Percentiles rank a stretch among this genome's conserved stretches.
Evolutionary conservation across 345 rosid species (phyloP).

Genomic region (Microcos paniculata): DNA sequence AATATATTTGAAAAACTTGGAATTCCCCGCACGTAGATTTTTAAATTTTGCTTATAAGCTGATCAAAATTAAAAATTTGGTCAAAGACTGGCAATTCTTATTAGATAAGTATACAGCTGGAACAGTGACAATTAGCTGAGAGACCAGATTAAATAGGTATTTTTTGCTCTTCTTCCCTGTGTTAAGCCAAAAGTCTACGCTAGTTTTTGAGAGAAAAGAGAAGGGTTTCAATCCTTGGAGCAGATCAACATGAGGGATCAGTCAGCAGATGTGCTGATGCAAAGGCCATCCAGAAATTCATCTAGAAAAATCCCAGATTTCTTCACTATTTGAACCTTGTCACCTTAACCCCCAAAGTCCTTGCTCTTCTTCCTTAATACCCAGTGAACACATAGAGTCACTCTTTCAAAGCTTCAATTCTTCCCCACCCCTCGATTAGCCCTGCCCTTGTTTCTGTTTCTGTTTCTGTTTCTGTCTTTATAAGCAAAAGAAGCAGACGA

Average conservation of each 20-base stretch:
- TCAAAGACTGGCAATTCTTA: no score
- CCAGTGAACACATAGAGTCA: not conserved
- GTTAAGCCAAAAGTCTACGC: not conserved
- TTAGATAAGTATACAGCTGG: not conserved
- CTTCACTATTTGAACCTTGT: not conserved
- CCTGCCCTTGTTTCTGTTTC: not conserved
- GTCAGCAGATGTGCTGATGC: not conserved
- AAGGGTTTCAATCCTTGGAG: not conserved
- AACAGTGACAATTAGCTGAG: not conserved
- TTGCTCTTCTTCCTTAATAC: not conserved
- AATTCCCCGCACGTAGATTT: no score
- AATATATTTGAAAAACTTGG: not conserved
- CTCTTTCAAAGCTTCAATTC: not conserved
- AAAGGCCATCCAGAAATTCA: not conserved
- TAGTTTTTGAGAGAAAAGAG: no score
- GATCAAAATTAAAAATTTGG: not conserved
- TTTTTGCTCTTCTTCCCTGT: not conserved
- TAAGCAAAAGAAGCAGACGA: not conserved
- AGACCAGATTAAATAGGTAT: not conserved
- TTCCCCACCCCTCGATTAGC: not conserved
- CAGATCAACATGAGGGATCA: not conserved
- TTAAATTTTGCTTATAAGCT: no score
- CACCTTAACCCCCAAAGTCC: not conserved
- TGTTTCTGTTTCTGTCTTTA: not conserved
- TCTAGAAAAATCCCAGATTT: not conserved